Conservation (phyloP, 306 rosid genomes). For the Myrica gale region DNA sequence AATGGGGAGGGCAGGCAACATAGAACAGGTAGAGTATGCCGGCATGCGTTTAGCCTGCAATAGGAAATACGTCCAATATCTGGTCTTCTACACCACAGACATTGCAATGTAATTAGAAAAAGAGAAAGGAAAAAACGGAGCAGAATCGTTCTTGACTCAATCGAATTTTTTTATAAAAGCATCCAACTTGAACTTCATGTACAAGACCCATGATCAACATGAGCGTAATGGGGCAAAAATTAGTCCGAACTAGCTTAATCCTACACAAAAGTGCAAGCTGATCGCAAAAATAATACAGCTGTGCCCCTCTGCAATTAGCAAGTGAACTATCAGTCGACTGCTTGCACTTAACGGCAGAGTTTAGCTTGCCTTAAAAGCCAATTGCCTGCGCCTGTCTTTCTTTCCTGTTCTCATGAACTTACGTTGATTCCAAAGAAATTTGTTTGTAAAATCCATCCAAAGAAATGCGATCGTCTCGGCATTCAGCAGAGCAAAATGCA, state of each 20-base stretch:
- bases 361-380: neutral
- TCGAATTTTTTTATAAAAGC: neutral
- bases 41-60: neutral
- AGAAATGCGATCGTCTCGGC: constrained; percentile 9
- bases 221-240: neutral
- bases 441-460: constrained; percentile 14
- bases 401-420: neutral
- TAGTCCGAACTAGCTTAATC: neutral
- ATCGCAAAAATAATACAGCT: neutral
- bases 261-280: constrained; percentile 8
- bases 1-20: too few relatives aligned
- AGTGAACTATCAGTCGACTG: neutral
- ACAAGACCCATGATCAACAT: neutral
- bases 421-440: neutral
- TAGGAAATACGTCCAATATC: neutral
- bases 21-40: too few relatives aligned
- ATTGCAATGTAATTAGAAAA: neutral
- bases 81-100: neutral
- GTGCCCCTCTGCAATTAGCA: neutral
- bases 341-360: neutral
- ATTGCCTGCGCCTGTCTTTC: neutral
- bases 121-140: neutral
- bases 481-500: constrained; percentile 15
- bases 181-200: too few relatives aligned
- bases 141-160: neutral